Conservation (phyloP, 2,329 filamentous ascomycete genomes). For the Fusarium devonianum region DNA sequence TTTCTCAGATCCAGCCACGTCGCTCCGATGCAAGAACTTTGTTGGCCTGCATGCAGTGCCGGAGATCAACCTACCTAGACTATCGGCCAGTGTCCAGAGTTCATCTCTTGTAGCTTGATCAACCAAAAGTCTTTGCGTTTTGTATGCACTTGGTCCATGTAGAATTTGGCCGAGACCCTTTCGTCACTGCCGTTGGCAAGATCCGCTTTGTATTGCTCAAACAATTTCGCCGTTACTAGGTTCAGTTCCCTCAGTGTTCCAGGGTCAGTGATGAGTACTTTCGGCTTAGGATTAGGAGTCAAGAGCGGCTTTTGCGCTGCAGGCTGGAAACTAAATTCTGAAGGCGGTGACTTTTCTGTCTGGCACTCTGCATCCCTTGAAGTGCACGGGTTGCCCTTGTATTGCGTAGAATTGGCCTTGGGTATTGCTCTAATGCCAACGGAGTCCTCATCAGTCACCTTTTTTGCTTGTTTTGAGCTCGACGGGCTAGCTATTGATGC, state of each 20-base stretch:
- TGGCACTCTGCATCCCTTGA: constrained; percentile 22
- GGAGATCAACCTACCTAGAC: not conserved
- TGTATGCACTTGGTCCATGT: constrained; percentile 40
- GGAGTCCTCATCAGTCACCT: not conserved
- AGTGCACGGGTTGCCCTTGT: not conserved
- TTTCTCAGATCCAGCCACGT: not conserved
- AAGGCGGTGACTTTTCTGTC: too few relatives aligned
- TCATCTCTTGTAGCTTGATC: constrained; percentile 25
- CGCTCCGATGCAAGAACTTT: not conserved
- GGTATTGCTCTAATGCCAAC: not conserved
- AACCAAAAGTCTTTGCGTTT: constrained; percentile 45
- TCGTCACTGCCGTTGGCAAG: constrained; percentile 33
- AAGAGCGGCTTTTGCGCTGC: not conserved
- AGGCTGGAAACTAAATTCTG: too few relatives aligned
- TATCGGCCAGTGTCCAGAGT: not conserved
- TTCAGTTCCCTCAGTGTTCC: constrained; percentile 38
- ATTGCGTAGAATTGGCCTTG: not conserved
- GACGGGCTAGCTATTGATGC: not conserved
- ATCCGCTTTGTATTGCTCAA: constrained; percentile 47
- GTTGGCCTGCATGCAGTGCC: not conserved
- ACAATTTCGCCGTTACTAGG: constrained; percentile 35
- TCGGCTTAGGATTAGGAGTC: not conserved
- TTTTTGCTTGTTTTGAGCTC: not conserved
- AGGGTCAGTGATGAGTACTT: constrained; percentile 39
- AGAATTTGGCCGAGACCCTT: constrained; percentile 41